Percentiles rank a stretch among this genome's conserved stretches.
Conservation (phyloP, 495 filamentous ascomycete species). For the Chaetomidium leptoderma region DNA sequence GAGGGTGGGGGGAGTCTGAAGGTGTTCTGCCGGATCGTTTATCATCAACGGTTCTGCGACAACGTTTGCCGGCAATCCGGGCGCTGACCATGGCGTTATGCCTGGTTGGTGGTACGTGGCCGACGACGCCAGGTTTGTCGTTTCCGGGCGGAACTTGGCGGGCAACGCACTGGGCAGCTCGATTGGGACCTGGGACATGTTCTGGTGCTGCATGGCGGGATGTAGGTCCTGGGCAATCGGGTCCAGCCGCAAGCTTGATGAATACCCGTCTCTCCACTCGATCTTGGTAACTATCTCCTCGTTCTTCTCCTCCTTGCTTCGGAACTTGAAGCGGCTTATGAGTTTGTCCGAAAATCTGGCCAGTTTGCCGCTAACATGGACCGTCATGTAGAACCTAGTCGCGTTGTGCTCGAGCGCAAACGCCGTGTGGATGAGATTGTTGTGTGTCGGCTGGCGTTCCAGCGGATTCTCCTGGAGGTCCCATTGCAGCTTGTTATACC, state of each 20-base stretch:
- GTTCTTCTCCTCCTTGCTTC: slow-evolving; percentile 2
- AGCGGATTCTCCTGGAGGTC: slow-evolving; percentile 28
- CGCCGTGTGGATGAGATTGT: slow-evolving; percentile 31
- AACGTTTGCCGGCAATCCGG: too few relatives aligned
- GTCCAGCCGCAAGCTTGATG: slow-evolving; percentile 17
- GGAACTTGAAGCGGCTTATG: slow-evolving; percentile 19
- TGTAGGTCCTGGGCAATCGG: slow-evolving; percentile 19
- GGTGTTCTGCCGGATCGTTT: background rate
- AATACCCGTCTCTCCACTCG: slow-evolving; percentile 22
- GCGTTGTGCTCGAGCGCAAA: slow-evolving; percentile 35
- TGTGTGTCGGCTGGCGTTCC: slow-evolving; percentile 29
- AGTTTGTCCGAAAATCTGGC: slow-evolving; percentile 8
- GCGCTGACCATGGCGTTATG: background rate
- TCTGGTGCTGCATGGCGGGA: slow-evolving; percentile 24
- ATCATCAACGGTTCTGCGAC: background rate
- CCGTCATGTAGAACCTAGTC: slow-evolving; percentile 31
- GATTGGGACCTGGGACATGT: slow-evolving; percentile 22
- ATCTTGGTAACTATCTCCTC: slow-evolving; percentile 23
- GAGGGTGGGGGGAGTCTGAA: background rate
- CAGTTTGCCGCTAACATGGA: slow-evolving; percentile 29
- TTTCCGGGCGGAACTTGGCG: slow-evolving; percentile 15
- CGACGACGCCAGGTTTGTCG: background rate
- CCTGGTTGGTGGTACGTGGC: background rate
- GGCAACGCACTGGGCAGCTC: slow-evolving; percentile 23
- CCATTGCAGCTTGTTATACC: slow-evolving; percentile 29